Conservation (phyloP, 306 rosid species). For the Nissolia schottii region DNA sequence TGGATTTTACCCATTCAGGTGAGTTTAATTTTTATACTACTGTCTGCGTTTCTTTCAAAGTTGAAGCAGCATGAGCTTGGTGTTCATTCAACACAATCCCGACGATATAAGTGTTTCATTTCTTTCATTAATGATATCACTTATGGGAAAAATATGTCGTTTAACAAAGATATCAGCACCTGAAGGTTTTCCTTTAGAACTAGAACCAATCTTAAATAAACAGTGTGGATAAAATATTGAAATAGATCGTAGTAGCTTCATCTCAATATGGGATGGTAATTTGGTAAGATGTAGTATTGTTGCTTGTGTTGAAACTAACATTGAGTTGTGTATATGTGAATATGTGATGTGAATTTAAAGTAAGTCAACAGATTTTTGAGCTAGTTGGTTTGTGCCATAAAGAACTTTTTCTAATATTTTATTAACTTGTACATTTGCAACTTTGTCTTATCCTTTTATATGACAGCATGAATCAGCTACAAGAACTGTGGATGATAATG, state of each 20-base stretch:
- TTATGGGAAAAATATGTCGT: neutral
- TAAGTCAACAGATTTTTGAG: slow-evolving; percentile 7
- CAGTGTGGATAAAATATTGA: neutral
- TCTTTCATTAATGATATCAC: neutral
- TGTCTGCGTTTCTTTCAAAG: neutral
- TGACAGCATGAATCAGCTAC: slow-evolving; percentile 85
- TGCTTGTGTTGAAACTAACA: neutral
- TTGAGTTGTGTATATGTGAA: neutral
- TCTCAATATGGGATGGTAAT: neutral
- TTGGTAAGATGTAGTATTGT: neutral
- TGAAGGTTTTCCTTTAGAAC: neutral
- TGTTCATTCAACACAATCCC: slow-evolving; percentile 1
- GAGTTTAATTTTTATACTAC: slow-evolving; percentile 24
- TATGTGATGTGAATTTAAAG: slow-evolving; percentile 4
- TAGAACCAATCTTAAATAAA: neutral
- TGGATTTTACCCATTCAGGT: slow-evolving; percentile 87
- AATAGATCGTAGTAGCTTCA: neutral
- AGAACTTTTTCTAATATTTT: neutral
- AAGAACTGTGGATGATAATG: slow-evolving; percentile 65
- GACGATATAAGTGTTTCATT: neutral
- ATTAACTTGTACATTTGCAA: neutral
- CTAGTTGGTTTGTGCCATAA: neutral
- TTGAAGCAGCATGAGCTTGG: neutral
- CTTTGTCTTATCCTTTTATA: neutral
- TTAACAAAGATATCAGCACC: neutral